Conservation (phyloP, 768 basidiomycete species). For the Pleurotus djamor region DNA sequence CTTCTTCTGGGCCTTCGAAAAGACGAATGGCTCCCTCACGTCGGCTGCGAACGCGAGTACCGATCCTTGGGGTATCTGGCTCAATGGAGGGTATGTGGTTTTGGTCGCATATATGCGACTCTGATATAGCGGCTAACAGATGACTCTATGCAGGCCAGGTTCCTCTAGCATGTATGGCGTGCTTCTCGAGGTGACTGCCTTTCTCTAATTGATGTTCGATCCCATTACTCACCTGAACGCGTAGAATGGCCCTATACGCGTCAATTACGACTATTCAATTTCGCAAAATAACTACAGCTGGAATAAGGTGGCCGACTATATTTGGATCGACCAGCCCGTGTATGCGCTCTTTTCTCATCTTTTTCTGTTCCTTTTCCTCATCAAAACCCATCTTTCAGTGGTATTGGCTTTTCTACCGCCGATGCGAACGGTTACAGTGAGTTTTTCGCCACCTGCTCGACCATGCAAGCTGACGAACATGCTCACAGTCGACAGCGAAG, state of each 20-base stretch:
- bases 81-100: constrained; percentile 62
- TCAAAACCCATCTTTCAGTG: constrained; percentile 27
- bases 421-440: constrained; percentile 60
- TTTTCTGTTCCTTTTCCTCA: constrained; percentile 7
- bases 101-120: too few species aligned
- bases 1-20: constrained; percentile 67
- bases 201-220: neutral
- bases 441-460: constrained; percentile 13
- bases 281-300: constrained; percentile 55
- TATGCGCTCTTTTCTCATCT: constrained; percentile 12
- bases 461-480: too few species aligned
- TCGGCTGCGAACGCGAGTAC: constrained; percentile 22
- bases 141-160: constrained; percentile 45
- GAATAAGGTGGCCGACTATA: constrained; percentile 59
- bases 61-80: constrained; percentile 72
- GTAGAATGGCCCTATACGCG: constrained; percentile 69
- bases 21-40: constrained; percentile 53
- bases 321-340: constrained; percentile 80
- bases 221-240: neutral
- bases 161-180: constrained; percentile 67
- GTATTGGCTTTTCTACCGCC: constrained; percentile 63
- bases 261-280: constrained; percentile 48
- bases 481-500: constrained; percentile 50
- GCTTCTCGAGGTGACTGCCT: constrained; percentile 53
- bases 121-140: too few species aligned